Conservation (phyloP, 164 flowering plant species). For the Houttuynia cordata region DNA sequence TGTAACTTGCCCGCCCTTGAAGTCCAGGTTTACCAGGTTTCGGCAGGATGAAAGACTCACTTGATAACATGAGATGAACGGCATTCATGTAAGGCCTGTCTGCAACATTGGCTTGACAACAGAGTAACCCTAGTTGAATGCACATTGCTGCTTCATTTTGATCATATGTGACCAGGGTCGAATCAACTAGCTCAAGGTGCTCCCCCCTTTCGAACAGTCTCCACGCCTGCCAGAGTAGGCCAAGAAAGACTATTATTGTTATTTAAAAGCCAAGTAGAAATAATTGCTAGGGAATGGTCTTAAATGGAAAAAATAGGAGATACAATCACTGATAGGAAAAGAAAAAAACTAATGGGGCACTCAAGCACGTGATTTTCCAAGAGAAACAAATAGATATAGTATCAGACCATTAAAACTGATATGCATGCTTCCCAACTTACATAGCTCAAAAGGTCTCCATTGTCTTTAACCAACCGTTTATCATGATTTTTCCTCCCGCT, state of each 20-base stretch:
- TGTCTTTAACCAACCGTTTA: conserved; percentile 22
- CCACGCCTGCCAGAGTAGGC: conserved; percentile 47
- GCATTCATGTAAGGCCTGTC: conserved; percentile 70
- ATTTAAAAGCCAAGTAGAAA: too few species aligned
- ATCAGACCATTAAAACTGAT: too few species aligned
- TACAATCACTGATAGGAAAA: too few species aligned
- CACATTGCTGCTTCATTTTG: conserved; percentile 52
- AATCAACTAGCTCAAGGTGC: conserved; percentile 40
- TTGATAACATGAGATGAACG: conserved; percentile 53
- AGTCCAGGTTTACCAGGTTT: conserved; percentile 66
- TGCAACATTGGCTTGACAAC: conserved; percentile 53
- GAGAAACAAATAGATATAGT: too few species aligned
- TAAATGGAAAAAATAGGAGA: too few species aligned
- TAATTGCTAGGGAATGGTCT: too few species aligned
- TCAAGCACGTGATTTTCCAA: too few species aligned
- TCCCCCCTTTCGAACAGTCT: conserved; percentile 39
- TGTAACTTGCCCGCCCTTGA: conserved; percentile 57
- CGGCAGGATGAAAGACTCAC: conserved; percentile 58
- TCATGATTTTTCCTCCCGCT: conserved; percentile 70
- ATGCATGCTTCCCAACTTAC: conserved; percentile 27
- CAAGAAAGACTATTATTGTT: too few species aligned
- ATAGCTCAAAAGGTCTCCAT: conserved; percentile 55
- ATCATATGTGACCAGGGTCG: conserved; percentile 28
- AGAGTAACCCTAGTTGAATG: conserved; percentile 60
- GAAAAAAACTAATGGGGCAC: too few species aligned